Evolutionary conservation across 176 grass and related monocot species (phyloP).

Genomic region (Carex littledalei): DNA sequence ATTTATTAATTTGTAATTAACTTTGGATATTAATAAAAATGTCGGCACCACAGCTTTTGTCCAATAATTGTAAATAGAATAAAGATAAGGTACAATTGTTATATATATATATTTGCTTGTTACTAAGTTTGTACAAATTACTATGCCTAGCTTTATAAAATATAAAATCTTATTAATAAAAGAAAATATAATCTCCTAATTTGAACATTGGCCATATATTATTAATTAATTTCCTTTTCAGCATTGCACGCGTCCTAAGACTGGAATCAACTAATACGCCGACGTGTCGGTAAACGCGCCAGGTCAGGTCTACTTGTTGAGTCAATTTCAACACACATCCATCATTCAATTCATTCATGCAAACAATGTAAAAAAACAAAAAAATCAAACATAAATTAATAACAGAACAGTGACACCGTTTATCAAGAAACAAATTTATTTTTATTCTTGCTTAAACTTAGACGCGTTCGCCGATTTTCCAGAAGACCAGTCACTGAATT

Average conservation of each 20-base stretch:
- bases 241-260: too few species aligned
- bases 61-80: neutral
- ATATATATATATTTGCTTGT: neutral
- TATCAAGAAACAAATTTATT: neutral
- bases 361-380: neutral
- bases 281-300: neutral
- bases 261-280: neutral
- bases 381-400: neutral
- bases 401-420: neutral
- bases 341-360: neutral
- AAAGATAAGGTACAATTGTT: neutral
- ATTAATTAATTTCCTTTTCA: too few species aligned
- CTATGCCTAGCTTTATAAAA: neutral
- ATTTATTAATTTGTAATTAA: too few species aligned
- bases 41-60: too few species aligned
- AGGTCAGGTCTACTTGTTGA: neutral
- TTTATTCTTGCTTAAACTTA: neutral
- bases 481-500: too few species aligned
- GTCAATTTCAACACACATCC: neutral
- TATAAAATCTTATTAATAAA: neutral
- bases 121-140: neutral
- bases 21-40: too few species aligned
- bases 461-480: neutral
- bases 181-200: neutral
- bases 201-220: too few species aligned